A percentile compares a stretch with the other conserved stretches of the same genome.
Conservation (phyloP, 2,329 filamentous ascomycete genomes). For the Zasmidium angulare region DNA sequence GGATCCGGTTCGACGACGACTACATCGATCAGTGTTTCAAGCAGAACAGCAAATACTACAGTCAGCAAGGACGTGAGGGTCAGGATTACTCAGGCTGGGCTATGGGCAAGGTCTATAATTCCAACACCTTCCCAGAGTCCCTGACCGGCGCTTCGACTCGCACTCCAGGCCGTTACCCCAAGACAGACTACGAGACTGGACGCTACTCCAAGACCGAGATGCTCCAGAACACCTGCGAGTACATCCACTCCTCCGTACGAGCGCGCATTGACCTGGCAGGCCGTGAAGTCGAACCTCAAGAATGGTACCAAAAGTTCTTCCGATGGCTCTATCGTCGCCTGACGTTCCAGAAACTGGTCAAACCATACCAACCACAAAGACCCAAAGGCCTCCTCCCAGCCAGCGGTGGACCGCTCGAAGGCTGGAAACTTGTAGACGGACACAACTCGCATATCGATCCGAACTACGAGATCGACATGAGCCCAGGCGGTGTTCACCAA, state of each 20-base stretch:
- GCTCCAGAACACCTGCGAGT: conserved; percentile 35
- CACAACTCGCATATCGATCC: conserved; percentile 23
- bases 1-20: conserved; percentile 38
- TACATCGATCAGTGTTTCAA: conserved; percentile 32
- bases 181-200: conserved; percentile 31
- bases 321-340: conserved; percentile 23
- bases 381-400: conserved; percentile 16
- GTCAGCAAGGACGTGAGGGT: conserved; percentile 13
- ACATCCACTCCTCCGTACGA: conserved; percentile 37
- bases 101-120: conserved; percentile 36
- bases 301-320: conserved; percentile 18
- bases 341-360: conserved; percentile 12
- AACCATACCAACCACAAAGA: conserved; percentile 25
- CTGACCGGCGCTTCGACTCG: conserved; percentile 31
- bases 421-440: conserved; percentile 35
- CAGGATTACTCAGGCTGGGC: conserved; percentile 30
- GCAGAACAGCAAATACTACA: conserved; percentile 26
- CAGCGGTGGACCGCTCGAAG: conserved; percentile 28
- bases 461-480: conserved; percentile 26
- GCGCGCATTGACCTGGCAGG: conserved; percentile 36
- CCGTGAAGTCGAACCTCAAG: conserved; percentile 29
- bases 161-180: conserved; percentile 33
- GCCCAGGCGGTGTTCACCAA: conserved; percentile 18
- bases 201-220: conserved; percentile 19
- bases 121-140: conserved; percentile 35